Conservation (phyloP, 768 basidiomycete genomes). For the Cystofilobasidium capitatum region DNA sequence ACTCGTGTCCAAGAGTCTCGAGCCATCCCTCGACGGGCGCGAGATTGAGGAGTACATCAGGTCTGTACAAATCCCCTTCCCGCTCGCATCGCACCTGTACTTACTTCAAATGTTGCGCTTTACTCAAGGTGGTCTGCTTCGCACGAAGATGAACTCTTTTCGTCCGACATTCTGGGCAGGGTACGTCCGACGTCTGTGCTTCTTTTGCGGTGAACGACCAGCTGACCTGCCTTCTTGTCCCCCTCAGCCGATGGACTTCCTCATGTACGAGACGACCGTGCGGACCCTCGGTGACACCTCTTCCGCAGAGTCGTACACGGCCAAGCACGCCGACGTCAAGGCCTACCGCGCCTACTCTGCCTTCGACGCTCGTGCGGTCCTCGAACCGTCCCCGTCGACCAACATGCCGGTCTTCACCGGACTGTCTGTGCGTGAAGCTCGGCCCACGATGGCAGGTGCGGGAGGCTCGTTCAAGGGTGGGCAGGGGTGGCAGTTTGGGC, state of each 20-base stretch:
- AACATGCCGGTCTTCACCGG: background rate
- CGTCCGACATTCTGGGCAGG: slow-evolving; percentile 20
- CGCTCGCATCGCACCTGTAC: background rate
- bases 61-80: slow-evolving; percentile 9
- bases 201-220: background rate
- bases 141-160: slow-evolving; percentile 24
- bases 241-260: slow-evolving; percentile 14
- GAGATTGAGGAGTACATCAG: slow-evolving; percentile 33
- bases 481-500: background rate
- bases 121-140: slow-evolving; percentile 22
- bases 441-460: background rate
- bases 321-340: slow-evolving; percentile 7
- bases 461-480: slow-evolving; percentile 3
- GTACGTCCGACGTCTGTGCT: background rate
- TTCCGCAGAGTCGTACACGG: slow-evolving; percentile 1
- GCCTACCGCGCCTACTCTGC: slow-evolving; percentile 3
- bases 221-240: background rate
- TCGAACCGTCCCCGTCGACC: background rate
- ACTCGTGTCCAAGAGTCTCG: slow-evolving; percentile 25
- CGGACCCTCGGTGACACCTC: slow-evolving; percentile 1
- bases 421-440: background rate
- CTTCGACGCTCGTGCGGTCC: background rate
- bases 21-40: slow-evolving; percentile 27
- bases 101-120: background rate
- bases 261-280: slow-evolving; percentile 17